phyloP scores from a whole-genome alignment of 306 rosid species.

The Nissolia schottii region DNA sequence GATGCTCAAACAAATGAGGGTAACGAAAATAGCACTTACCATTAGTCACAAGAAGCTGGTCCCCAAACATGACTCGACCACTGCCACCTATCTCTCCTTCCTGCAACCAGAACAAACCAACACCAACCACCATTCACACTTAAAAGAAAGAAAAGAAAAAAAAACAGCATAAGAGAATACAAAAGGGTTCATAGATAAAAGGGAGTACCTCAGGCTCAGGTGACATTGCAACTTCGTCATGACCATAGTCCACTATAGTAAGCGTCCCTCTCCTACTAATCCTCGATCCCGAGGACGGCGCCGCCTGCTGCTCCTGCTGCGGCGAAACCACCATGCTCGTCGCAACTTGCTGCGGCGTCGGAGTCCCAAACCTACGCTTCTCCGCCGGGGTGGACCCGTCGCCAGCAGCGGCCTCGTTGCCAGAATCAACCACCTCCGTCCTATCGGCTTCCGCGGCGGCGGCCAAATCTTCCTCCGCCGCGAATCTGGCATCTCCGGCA shows the following conservation, averaged over 20 bases:
- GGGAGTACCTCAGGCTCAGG: constrained; percentile 83
- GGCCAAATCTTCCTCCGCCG: constrained; percentile 41
- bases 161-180: neutral
- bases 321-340: constrained; percentile 39
- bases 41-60: constrained; percentile 44
- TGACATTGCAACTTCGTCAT: constrained; percentile 91
- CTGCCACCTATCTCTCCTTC: constrained; percentile 67
- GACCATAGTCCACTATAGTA: constrained; percentile 87
- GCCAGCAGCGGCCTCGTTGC: constrained; percentile 13
- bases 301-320: constrained; percentile 26
- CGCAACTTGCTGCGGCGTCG: constrained; percentile 35
- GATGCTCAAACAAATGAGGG: neutral
- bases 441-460: constrained; percentile 22
- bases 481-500: constrained; percentile 24
- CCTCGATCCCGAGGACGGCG: neutral
- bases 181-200: neutral
- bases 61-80: constrained; percentile 48
- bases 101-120: constrained; percentile 41
- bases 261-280: constrained; percentile 49
- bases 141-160: neutral
- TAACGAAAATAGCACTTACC: constrained; percentile 36
- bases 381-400: constrained; percentile 33
- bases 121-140: neutral
- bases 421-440: constrained; percentile 33
- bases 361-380: constrained; percentile 35